Evolutionary conservation across 2,329 filamentous ascomycete genomes (phyloP).

Genomic region (Neocatenulostroma microsporum): DNA sequence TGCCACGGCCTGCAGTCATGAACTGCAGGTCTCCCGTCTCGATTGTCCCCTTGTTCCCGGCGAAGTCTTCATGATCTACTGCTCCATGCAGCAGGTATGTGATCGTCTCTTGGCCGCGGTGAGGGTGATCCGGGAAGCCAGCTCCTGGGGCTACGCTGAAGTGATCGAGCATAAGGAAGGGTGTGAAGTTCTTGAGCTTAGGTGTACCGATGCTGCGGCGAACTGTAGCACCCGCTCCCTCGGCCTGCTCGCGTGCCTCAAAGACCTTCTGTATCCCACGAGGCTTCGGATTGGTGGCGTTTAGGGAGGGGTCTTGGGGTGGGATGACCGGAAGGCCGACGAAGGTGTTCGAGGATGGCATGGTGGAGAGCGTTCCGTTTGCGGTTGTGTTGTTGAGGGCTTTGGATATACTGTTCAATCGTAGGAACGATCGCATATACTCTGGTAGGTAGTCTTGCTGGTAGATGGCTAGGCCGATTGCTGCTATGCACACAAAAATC

Average conservation of each 20-base stretch:
- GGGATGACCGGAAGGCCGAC: slow-evolving; percentile 44
- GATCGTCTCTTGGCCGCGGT: slow-evolving; percentile 79
- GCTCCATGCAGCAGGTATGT: slow-evolving; percentile 82
- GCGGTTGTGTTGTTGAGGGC: slow-evolving; percentile 24
- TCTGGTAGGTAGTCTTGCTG: slow-evolving; percentile 20
- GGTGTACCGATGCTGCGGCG: slow-evolving; percentile 81
- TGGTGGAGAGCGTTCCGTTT: slow-evolving; percentile 23
- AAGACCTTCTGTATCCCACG: slow-evolving; percentile 77
- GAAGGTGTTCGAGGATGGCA: slow-evolving; percentile 31
- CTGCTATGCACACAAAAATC: slow-evolving; percentile 36
- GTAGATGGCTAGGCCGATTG: slow-evolving; percentile 27
- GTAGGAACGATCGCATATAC: slow-evolving; percentile 36
- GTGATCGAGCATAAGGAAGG: slow-evolving; percentile 92
- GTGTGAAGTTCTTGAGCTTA: slow-evolving; percentile 74
- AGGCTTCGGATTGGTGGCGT: slow-evolving; percentile 56
- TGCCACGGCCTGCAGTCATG: slow-evolving; percentile 89
- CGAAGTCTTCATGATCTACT: slow-evolving; percentile 88
- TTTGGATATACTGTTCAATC: slow-evolving; percentile 19
- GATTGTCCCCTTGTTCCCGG: slow-evolving; percentile 76
- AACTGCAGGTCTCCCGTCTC: slow-evolving; percentile 87
- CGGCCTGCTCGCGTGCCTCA: slow-evolving; percentile 73
- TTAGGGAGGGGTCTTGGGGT: slow-evolving; percentile 34
- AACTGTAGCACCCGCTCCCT: slow-evolving; percentile 81
- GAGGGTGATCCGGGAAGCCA: slow-evolving; percentile 82
- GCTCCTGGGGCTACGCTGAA: slow-evolving; percentile 73